Base-by-base conservation (phyloP, 2,329 filamentous ascomycete genomes). In the Bimuria novae-zelandiae region DNA sequence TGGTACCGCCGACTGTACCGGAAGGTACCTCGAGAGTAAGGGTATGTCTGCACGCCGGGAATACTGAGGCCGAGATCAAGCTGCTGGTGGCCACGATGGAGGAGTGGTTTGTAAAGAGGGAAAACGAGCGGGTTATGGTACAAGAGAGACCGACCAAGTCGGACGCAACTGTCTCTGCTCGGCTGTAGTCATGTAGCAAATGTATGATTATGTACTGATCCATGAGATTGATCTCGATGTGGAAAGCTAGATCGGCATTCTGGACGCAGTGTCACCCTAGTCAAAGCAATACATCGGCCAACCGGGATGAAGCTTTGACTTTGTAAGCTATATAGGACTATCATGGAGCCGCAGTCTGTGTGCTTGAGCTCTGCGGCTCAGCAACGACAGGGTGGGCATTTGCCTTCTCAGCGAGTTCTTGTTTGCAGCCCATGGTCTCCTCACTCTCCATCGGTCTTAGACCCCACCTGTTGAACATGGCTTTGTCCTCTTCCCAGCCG, bases 401-500 rank as follows among this genome's bases (percentile, higher is more conserved):
- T 19, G 52, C 49, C n/a, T 59, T 55, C 8, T 56, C 57, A 22
- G 55, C 45, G 35, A 56, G 37, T 47, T 66, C 67, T 39, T 65
- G 51, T 52, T 67, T 61, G 19, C 70, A 68, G 33, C 67, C 65
- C 44, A 73, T 62, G 0, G 69, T 73, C 52, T 73, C 69, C 25
- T 72, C 61, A 54, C 64, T 69, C 51, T 67, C 66, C 90, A 96
- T 96, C 1, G 91, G 89, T 67, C 84, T 81, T 53, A 94, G 77
- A 0, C 92, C 92, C 89, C 90, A 96, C 46, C 85, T 82, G 2
- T 86, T 83, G 76, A 96, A 95, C 85, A 96, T 90, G 36, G 79
- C 85, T 57, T 84, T 86, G 67, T 96, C 92, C 75, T 95, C 89
- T 57, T 94, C 90, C 89, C 90, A 96, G 25, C 90, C 90, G 62